Conservation (phyloP, 306 rosid species). For the Ceratonia siliqua region DNA sequence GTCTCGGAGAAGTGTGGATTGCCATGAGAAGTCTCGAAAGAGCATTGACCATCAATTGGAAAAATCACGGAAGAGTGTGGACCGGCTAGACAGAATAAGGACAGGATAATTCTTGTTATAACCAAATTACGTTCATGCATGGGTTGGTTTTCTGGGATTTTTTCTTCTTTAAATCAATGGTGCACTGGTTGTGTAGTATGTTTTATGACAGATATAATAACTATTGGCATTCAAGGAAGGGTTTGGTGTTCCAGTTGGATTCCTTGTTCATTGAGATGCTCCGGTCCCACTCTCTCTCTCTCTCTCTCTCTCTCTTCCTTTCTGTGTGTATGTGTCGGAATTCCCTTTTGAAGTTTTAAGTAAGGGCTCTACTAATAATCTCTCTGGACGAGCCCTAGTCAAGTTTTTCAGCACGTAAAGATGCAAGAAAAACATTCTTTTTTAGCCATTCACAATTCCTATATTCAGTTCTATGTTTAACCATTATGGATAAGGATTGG, state of each 20-base stretch:
- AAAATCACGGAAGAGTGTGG: conserved; percentile 79
- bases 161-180: conserved; percentile 37
- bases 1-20: conserved; percentile 82
- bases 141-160: conserved; percentile 45
- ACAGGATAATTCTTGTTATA: conserved; percentile 48
- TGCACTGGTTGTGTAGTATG: conserved; percentile 52
- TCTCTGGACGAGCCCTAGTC: conserved; percentile 5
- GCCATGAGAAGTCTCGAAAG: conserved; percentile 77
- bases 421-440: neutral
- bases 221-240: conserved; percentile 45
- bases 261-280: conserved; percentile 18
- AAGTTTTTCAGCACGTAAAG: neutral
- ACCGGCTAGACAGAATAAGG: conserved; percentile 77
- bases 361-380: neutral
- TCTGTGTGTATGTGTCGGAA: conserved; percentile 5
- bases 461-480: neutral
- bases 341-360: neutral
- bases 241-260: conserved; percentile 37
- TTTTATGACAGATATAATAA: conserved; percentile 48
- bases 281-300: neutral
- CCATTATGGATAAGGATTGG: neutral
- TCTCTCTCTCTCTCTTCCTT: neutral
- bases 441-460: neutral
- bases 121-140: conserved; percentile 39
- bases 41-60: conserved; percentile 74